These are phyloP conservation scores for Zelopaecilomyces penicillatus DNA, from an alignment of 2,329 filamentous ascomycete genomes.

Conservation along the genomic window DNA sequence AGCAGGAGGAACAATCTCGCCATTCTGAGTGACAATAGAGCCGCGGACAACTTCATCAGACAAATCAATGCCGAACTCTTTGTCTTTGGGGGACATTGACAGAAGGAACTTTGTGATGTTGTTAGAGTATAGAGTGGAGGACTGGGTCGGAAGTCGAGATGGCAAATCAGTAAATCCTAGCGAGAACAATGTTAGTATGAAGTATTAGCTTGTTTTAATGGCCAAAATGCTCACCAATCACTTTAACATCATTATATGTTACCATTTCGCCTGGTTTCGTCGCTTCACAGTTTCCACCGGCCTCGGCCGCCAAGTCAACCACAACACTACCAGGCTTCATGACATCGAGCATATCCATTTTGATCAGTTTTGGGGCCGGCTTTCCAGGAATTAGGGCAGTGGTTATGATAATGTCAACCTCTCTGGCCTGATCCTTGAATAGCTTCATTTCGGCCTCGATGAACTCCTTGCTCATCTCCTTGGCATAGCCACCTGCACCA, in stretches of 20 bases:
- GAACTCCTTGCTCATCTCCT: conserved; percentile 91
- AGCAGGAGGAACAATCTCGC: conserved; percentile 65
- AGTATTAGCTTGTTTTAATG: conserved; percentile 3
- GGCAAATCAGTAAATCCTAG: conserved; percentile 77
- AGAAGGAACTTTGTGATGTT: conserved; percentile 86
- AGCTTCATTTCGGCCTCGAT: conserved; percentile 90
- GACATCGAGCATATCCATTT: conserved; percentile 65
- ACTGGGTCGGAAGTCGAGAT: conserved; percentile 78
- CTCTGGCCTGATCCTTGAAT: conserved; percentile 76
- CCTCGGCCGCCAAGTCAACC: conserved; percentile 81
- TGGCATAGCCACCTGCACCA: conserved; percentile 79
- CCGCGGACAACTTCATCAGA: conserved; percentile 80
- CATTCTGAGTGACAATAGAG: conserved; percentile 72
- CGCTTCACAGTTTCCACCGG: conserved; percentile 79
- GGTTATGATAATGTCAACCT: conserved; percentile 88
- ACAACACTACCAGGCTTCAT: conserved; percentile 89
- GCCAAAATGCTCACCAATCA: conserved; percentile 55
- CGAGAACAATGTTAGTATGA: neutral
- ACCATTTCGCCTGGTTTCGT: conserved; percentile 65
- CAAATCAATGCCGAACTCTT: conserved; percentile 71
- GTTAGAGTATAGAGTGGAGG: conserved; percentile 85
- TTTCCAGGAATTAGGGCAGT: conserved; percentile 85
- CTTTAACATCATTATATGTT: conserved; percentile 68
- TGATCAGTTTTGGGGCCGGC: conserved; percentile 76
- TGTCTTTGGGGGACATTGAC: conserved; percentile 70